Evolutionary conservation across 2,329 filamentous ascomycete species (phyloP).

Genomic region (Xylaria sp.): DNA sequence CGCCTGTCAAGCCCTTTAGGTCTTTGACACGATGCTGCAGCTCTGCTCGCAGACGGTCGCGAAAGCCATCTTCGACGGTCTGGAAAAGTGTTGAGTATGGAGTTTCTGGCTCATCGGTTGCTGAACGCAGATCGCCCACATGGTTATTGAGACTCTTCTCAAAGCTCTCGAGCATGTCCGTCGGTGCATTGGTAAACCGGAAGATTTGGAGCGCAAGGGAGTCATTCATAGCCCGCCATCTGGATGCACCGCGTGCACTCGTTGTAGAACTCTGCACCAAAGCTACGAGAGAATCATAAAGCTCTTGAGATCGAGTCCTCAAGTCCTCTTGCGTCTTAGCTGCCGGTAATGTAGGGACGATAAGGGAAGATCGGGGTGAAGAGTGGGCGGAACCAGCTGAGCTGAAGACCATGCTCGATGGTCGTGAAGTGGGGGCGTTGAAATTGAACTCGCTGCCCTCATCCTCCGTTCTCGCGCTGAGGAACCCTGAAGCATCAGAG

Average conservation of each 20-base stretch:
- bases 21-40: conserved; percentile 63
- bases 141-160: conserved; percentile 62
- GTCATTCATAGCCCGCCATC: conserved; percentile 65
- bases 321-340: conserved; percentile 54
- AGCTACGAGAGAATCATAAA: conserved; percentile 65
- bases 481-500: conserved; percentile 46
- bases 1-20: conserved; percentile 63
- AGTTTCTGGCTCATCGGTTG: conserved; percentile 9
- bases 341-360: conserved; percentile 54
- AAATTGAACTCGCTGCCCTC: conserved; percentile 60
- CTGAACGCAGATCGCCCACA: conserved; percentile 51
- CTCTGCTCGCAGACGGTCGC: conserved; percentile 60
- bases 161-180: conserved; percentile 59
- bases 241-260: conserved; percentile 55
- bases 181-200: conserved; percentile 64
- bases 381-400: conserved; percentile 60
- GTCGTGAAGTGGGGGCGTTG: conserved; percentile 59
- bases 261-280: conserved; percentile 64
- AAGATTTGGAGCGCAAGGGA: conserved; percentile 68
- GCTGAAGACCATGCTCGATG: conserved; percentile 64
- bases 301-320: conserved; percentile 57
- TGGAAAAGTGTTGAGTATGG: conserved; percentile 58
- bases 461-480: conserved; percentile 44
- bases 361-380: conserved; percentile 62
- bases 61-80: conserved; percentile 62